Evolutionary conservation across 495 filamentous ascomycete genomes (phyloP).

Genomic region (Penicillium pancosmium): DNA sequence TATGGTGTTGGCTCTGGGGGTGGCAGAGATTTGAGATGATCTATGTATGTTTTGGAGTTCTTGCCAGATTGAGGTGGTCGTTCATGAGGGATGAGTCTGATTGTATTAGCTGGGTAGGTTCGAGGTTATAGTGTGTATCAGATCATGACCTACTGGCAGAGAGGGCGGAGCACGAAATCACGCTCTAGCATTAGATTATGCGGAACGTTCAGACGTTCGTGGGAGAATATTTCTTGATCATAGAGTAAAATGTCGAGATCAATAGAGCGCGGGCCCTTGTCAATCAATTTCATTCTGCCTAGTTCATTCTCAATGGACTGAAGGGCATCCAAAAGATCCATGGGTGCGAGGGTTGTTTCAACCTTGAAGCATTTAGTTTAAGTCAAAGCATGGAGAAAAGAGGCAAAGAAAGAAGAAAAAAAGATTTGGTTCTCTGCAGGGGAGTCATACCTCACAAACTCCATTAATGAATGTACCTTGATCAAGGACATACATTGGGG

Average conservation of each 20-base stretch:
- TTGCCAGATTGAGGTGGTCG: conserved; percentile 44
- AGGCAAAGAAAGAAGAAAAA: neutral
- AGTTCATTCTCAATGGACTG: conserved; percentile 80
- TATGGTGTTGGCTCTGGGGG: conserved; percentile 53
- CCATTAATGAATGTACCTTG: conserved; percentile 91
- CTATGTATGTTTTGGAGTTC: conserved; percentile 39
- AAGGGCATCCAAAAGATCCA: conserved; percentile 74
- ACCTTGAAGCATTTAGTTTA: conserved; percentile 56
- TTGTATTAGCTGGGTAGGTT: conserved; percentile 4
- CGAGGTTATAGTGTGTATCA: neutral
- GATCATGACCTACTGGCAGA: conserved; percentile 69
- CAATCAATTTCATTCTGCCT: conserved; percentile 80
- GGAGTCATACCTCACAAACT: conserved; percentile 74
- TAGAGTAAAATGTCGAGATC: conserved; percentile 95
- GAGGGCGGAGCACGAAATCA: conserved; percentile 88
- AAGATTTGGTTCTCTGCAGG: neutral
- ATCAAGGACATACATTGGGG: conserved; percentile 93
- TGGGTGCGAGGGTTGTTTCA: conserved; percentile 74
- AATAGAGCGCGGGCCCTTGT: conserved; percentile 92
- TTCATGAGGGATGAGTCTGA: conserved; percentile 66
- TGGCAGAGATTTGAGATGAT: conserved; percentile 66
- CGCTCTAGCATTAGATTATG: conserved; percentile 86
- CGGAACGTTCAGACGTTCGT: conserved; percentile 77
- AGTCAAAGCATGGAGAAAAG: too few relatives aligned
- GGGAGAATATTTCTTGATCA: conserved; percentile 64